Base-by-base conservation (phyloP, 2,329 filamentous ascomycete species). In the Fonsecaea multimorphosa region DNA sequence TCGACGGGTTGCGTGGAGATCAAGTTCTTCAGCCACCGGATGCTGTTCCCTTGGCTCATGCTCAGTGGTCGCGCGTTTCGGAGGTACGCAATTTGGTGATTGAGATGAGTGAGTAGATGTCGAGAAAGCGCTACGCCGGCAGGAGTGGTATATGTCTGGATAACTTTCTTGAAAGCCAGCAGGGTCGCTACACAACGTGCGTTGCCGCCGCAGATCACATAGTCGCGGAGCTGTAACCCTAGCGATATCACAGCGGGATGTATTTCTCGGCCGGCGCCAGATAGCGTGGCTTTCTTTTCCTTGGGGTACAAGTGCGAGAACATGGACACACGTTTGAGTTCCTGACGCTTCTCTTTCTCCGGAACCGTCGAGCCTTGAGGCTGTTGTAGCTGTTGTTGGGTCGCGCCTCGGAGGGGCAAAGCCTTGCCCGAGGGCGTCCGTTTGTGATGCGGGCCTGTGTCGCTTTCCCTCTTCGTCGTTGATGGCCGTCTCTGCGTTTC, bases 11-110 rank as follows among this genome's bases (percentile, higher is more conserved):
- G 89, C 72, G 92, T 92, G 73, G 92, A 91, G 75, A 99, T 94
- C 74, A 92, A 88, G 55, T 97, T 87, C 82, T 99, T 99, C 57
- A 99, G 85, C 84, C 93, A 94, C 61, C 95, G 88, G 75, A 99
- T 96, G 38, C 93, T 93, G 77, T 98, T 99, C 67, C 95, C 95
- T 89, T 98, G 97, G 68, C 92, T 92, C 78, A 97, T 95, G 71
- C 92, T 96, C 80, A 99, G 91, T 36, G 95, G 93, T n/a, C 95
- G 89, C 4, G 71, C 68, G 71, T 92, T 92, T 66, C 92, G 91
- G 67, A 99, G 86, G 75, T 96, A 97, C 70, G 96, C 93, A 74
- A 99, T 97, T 79, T 99, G 95, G 40, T 93, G 92, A 74, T 93
- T 95, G 66, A 99, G 87, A 78, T 98, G 92, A 11, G 91, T 91